A percentile compares a stretch with the other conserved stretches of the same genome.
Conservation (phyloP, 257 asterid genomes). For the Galeopsis tetrahit region DNA sequence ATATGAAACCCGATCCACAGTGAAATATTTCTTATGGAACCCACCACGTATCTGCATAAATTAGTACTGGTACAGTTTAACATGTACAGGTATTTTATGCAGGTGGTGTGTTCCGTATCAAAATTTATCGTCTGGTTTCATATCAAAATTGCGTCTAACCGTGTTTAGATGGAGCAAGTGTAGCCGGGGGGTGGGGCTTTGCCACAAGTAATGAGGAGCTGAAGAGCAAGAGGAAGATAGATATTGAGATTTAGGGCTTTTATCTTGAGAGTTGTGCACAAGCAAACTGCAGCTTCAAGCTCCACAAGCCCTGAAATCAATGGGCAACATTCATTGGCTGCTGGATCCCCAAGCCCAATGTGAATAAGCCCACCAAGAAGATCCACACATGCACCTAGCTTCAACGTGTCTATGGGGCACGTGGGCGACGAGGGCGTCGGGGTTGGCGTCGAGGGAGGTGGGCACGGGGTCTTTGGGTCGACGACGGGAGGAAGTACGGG, state of each 20-base stretch:
- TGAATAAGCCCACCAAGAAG: constrained; percentile 76
- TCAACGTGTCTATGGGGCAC: constrained; percentile 76
- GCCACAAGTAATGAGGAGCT: constrained; percentile 81
- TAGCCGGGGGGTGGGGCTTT: constrained; percentile 89
- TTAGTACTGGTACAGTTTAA: too few relatives aligned
- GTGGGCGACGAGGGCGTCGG: constrained; percentile 24
- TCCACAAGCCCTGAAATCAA: constrained; percentile 65
- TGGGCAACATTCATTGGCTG: constrained; percentile 76
- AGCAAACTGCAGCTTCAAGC: constrained; percentile 77
- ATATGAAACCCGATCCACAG: too few relatives aligned
- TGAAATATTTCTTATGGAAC: too few relatives aligned
- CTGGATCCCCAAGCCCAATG: constrained; percentile 76
- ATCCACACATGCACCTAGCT: constrained; percentile 87
- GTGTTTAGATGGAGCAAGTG: constrained; percentile 68
- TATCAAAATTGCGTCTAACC: too few relatives aligned
- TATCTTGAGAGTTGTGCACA: constrained; percentile 72
- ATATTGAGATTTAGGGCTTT: constrained; percentile 66
- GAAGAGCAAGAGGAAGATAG: constrained; percentile 76
- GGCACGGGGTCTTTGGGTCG: constrained; percentile 35
- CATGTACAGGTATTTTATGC: too few relatives aligned
- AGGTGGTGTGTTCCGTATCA: too few relatives aligned
- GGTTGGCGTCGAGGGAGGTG: constrained; percentile 31
- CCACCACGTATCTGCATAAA: too few relatives aligned
- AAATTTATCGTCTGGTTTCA: too few relatives aligned
- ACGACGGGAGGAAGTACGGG: constrained; percentile 28